A percentile compares a stretch with the other conserved stretches of the same genome.
Evolutionary conservation across 1,284 basidiomycete genomes (phyloP).

Genomic region (Tylopilus sp.): DNA sequence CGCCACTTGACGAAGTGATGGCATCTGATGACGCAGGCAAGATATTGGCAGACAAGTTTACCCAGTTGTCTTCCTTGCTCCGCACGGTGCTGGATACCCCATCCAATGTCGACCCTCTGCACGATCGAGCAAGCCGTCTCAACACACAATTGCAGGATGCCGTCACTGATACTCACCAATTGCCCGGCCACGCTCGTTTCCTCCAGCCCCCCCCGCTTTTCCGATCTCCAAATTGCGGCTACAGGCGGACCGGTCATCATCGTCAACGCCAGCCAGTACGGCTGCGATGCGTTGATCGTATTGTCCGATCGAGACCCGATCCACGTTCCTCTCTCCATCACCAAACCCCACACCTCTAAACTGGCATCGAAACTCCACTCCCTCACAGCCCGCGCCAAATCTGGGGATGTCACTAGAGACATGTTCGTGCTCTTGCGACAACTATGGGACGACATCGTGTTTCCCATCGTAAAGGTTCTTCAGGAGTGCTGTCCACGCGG

Average conservation of each 20-base stretch:
- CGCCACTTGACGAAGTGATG: not conserved
- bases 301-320: not conserved
- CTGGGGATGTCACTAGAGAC: not conserved
- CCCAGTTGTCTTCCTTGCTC: not conserved
- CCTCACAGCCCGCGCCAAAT: not conserved
- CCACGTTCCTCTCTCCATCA: not conserved
- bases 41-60: not conserved
- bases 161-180: not conserved
- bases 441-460: slow-evolving; percentile 13
- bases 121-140: not conserved
- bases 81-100: not conserved
- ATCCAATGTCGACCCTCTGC: not conserved
- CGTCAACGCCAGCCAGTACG: not conserved
- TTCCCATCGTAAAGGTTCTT: slow-evolving; percentile 22
- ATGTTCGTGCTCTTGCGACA: not conserved
- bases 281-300: not conserved
- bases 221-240: not conserved
- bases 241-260: not conserved
- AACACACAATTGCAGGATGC: not conserved
- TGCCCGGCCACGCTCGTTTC: not conserved
- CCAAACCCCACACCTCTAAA: not conserved
- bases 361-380: not conserved
- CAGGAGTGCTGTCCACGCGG: slow-evolving; percentile 2
- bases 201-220: not conserved
- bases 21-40: not conserved